Evolutionary conservation across 2,329 filamentous ascomycete species (phyloP), one percentile per base, ranked within the genome.

Genomic region (Pseudohalonectria lignicola): DNA sequence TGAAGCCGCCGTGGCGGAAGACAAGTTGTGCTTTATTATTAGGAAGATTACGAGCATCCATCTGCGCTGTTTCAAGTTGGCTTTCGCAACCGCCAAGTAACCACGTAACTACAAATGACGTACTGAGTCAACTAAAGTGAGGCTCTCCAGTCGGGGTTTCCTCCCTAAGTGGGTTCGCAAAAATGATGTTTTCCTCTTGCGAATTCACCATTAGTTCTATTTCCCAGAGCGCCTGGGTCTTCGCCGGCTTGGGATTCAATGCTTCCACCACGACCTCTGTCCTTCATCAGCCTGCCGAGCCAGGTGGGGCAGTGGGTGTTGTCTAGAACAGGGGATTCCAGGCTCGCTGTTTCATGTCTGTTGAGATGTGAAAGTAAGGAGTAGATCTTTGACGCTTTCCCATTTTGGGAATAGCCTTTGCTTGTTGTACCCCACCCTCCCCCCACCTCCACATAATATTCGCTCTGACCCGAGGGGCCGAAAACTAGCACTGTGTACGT

Each of bases 321-420:
- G 23, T 7, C 23, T 26, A 8, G 8, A 26, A n/a, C n/a, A n/a
- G n/a, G 23, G 23, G 23, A 12, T 12, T 26, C 12, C 23, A 8
- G 23, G 23, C 23, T 25, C 16, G 25, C 34, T 36, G 34, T 36
- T 34, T 34, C 31, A 34, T 19, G 21, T 34, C 31, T 34, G 31
- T 34, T 19, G 19, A 34, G 31, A 19, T 12, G 31, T 15, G 19
- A 23, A 34, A 34, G 19, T 34, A 8, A 23, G 31, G 31, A 34
- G 31, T 34, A 16, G 31, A 34, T 34, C 31, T 34, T 8, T 16
- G 16, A 19, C 31, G 15, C 31, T 13, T 12, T 34, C 19, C 31
- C 31, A 13, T 19, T 17, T 18, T 13, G 31, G 19, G 11, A n/a
- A n/a, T n/a, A n/a, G n/a, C n/a, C n/a, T n/a, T n/a, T n/a, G 10